Evolutionary conservation across 306 rosid species (phyloP).

Genomic region (Alnus glutinosa): DNA sequence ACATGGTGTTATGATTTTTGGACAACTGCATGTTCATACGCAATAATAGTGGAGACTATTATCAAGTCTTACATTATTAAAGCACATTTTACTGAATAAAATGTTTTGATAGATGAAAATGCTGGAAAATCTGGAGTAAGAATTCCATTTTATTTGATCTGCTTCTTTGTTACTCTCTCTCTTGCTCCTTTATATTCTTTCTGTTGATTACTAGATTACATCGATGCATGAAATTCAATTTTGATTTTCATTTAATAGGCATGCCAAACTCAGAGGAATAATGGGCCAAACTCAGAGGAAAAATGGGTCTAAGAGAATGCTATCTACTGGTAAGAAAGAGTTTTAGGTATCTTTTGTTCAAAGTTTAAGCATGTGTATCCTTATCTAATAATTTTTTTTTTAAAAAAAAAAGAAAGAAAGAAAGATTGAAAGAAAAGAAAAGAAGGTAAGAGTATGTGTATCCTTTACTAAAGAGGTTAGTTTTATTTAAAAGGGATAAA

Average conservation of each 20-base stretch:
- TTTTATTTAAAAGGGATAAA: neutral
- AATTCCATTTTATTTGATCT: neutral
- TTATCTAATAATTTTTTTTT: neutral
- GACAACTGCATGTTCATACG: too few relatives aligned
- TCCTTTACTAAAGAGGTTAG: neutral
- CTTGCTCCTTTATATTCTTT: neutral
- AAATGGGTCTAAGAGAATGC: slow-evolving; percentile 22
- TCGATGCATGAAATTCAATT: neutral
- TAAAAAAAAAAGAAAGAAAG: too few relatives aligned
- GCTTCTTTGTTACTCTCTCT: neutral
- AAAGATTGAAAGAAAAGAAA: too few relatives aligned
- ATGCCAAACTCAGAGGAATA: neutral
- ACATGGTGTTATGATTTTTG: too few relatives aligned
- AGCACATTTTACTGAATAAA: neutral
- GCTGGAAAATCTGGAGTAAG: slow-evolving; percentile 21
- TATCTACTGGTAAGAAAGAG: slow-evolving; percentile 25
- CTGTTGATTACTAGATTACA: neutral
- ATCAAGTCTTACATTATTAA: too few relatives aligned
- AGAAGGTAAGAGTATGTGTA: neutral
- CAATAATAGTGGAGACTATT: too few relatives aligned
- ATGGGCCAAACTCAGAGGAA: neutral
- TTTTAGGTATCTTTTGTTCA: neutral
- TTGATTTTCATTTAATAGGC: slow-evolving; percentile 15
- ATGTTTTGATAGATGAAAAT: slow-evolving; percentile 17
- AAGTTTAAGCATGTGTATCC: neutral